Evolutionary conservation across 2,329 filamentous ascomycete genomes (phyloP), one percentile per base, ranked within the genome.

Genomic region (Helminthosporium solani): DNA sequence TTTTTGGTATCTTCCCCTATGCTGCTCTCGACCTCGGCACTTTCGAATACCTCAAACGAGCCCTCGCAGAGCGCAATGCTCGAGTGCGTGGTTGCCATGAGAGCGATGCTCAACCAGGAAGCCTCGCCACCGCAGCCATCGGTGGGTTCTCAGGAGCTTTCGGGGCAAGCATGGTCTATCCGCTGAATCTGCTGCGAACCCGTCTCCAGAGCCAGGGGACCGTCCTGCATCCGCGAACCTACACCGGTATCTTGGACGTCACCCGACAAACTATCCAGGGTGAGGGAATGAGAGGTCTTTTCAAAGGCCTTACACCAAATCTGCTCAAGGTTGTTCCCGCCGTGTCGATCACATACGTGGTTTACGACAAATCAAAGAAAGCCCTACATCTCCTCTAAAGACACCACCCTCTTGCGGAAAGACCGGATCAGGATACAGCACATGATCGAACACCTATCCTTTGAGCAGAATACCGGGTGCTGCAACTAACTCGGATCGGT

Each of bases 1-100:
- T 99, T 3, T 75, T 96, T 40, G 94, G 94, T 67, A 96, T 97
- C 84, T 99, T 99, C 62, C 94, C 94, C 0, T 99, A 97, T 70
- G 92, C 90, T 33, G 94, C 94, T 40, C 95, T 99, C 64, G 94
- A 99, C 66, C 86, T 99, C 63, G 90, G 89, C 54, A 96, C 90
- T 0, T 99, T 97, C 64, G 94, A 99, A 72, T 84, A 94, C 49
- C 80, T 96, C 51, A 99, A 99, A 73, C 83, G 81, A 38, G 78
- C 78, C 7, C 83, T 95, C 53, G 81, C 86, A 27, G 73, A 73
- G 3, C 85, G 85, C 54, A 87, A 90, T 63, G 87, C 90, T 11
- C 83, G 81, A 47, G 73, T 78, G 27, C 72, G 81, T 8, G 83
- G 85, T 34, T 84, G 88, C 55, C 88, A 96, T 68, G 89, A 95